Evolutionary conservation across 176 grass and related monocot species (phyloP).

Genomic region (Musa schizocarpa): DNA sequence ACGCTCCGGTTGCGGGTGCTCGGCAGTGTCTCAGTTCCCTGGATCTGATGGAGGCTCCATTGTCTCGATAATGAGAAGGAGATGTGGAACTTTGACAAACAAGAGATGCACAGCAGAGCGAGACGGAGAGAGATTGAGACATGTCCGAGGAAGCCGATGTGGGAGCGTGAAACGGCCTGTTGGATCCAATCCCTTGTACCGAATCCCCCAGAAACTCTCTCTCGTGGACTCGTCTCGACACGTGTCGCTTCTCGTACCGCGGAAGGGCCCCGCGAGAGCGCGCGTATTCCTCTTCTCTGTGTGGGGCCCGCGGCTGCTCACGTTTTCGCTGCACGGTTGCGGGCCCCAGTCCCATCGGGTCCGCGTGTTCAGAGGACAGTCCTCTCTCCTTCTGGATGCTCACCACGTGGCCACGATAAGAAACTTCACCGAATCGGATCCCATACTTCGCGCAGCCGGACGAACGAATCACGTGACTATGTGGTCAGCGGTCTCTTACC

Average conservation of each 20-base stretch:
- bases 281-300: too few relatives aligned
- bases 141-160: neutral
- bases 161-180: neutral
- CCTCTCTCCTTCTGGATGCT: neutral
- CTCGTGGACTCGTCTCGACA: neutral
- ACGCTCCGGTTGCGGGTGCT: too few relatives aligned
- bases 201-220: too few relatives aligned
- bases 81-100: neutral
- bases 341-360: neutral
- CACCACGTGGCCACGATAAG: neutral
- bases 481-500: too few relatives aligned
- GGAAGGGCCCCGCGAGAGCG: too few relatives aligned
- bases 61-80: neutral
- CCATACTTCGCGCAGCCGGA: neutral
- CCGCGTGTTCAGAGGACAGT: too few relatives aligned
- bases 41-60: constrained; percentile 10
- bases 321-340: too few relatives aligned
- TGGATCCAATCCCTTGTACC: neutral
- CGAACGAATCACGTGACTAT: neutral
- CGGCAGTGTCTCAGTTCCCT: constrained; percentile 5
- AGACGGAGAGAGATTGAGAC: neutral
- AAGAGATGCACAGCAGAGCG: neutral
- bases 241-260: neutral
- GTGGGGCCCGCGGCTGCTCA: too few relatives aligned
- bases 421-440: neutral